Percentiles rank a stretch among this genome's conserved stretches.
Conservation (phyloP, 192 early-diverging fungal species). For the Powellomyces hirtus region DNA sequence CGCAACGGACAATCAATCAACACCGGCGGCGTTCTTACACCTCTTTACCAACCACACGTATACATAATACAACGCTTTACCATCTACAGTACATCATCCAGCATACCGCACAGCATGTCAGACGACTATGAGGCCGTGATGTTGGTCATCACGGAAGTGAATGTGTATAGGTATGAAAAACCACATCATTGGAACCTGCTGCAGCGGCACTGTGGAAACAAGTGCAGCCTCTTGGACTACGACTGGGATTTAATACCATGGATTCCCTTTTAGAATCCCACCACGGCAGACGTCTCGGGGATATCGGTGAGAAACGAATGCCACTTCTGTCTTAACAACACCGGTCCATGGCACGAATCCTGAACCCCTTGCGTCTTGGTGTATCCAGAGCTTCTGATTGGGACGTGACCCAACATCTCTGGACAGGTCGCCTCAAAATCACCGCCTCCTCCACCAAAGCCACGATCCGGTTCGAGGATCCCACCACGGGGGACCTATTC, state of each 20-base stretch:
- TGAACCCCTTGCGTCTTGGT: too few relatives aligned
- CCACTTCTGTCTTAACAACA: too few relatives aligned
- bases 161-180: constrained; percentile 54
- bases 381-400: constrained; percentile 74
- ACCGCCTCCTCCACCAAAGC: constrained; percentile 65
- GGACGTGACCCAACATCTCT: constrained; percentile 74
- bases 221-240: too few relatives aligned
- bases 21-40: too few relatives aligned
- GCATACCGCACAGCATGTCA: too few relatives aligned
- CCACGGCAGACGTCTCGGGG: constrained; percentile 65
- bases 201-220: too few relatives aligned
- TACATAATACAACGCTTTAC: too few relatives aligned
- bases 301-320: constrained; percentile 52
- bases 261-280: constrained; percentile 52
- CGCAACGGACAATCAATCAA: too few relatives aligned
- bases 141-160: constrained; percentile 75
- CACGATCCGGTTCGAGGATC: constrained; percentile 69
- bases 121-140: constrained; percentile 77
- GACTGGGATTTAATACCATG: not conserved
- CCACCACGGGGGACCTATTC: constrained; percentile 70
- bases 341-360: too few relatives aligned
- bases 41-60: too few relatives aligned
- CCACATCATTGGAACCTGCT: too few relatives aligned
- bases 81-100: too few relatives aligned
- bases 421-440: constrained; percentile 76